Percentiles rank a stretch among this genome's conserved stretches.
These are phyloP conservation scores for Cercospora zeina DNA, from an alignment of 2,329 filamentous ascomycete genomes.

Conservation along the genomic window DNA sequence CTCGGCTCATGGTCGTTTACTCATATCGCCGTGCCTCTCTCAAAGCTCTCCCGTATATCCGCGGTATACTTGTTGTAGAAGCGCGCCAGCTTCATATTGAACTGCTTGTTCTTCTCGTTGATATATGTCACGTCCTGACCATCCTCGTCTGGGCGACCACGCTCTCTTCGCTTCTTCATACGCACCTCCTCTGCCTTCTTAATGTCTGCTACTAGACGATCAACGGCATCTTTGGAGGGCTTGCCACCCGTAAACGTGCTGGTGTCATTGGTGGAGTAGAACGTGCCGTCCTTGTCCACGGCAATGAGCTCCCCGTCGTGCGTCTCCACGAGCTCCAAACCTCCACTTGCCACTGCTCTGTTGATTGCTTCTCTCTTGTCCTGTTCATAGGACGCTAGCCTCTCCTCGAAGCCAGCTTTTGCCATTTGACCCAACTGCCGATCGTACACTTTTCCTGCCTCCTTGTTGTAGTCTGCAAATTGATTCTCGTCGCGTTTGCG, in stretches of 20 bases:
- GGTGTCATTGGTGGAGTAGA: constrained; percentile 80
- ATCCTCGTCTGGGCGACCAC: constrained; percentile 72
- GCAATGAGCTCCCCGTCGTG: constrained; percentile 91
- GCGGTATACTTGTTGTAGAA: constrained; percentile 99
- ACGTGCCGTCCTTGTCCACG: constrained; percentile 84
- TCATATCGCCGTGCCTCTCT: constrained; percentile 93
- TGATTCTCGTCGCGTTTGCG: constrained; percentile 79
- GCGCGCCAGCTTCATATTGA: constrained; percentile 92
- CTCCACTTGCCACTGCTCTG: constrained; percentile 77
- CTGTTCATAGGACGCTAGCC: constrained; percentile 76
- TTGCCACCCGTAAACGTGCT: constrained; percentile 82
- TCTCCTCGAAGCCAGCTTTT: constrained; percentile 35
- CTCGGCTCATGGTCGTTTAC: not conserved
- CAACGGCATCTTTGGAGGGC: constrained; percentile 82
- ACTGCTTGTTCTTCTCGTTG: constrained; percentile 99
- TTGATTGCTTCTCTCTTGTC: constrained; percentile 85
- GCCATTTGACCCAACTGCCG: constrained; percentile 80
- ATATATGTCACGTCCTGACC: constrained; percentile 95
- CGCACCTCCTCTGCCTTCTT: constrained; percentile 84
- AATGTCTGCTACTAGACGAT: constrained; percentile 82
- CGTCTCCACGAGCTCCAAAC: constrained; percentile 92
- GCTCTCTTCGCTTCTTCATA: constrained; percentile 80
- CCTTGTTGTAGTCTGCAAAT: constrained; percentile 84
- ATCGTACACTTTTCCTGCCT: constrained; percentile 92
- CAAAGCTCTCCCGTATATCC: constrained; percentile 95